A percentile compares a stretch with the other conserved stretches of the same genome.
Evolutionary conservation across 2,329 filamentous ascomycete genomes (phyloP).

Genomic region (Lasiodiplodia citricola): DNA sequence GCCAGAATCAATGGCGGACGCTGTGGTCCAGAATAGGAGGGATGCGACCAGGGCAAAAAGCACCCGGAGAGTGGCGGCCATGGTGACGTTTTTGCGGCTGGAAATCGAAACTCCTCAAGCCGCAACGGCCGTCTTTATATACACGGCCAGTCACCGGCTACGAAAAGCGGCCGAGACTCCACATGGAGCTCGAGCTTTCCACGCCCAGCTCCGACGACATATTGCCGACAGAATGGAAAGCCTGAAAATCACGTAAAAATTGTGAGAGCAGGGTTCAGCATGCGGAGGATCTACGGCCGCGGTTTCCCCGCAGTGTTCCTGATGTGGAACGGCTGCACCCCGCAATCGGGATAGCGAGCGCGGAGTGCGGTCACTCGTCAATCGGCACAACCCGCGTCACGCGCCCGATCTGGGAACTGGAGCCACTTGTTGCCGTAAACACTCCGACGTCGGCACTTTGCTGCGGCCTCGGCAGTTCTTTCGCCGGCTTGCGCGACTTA

Average conservation of each 20-base stretch:
- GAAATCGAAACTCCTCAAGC: not conserved
- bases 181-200: not conserved
- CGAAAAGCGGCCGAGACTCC: not conserved
- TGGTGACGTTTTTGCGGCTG: not conserved
- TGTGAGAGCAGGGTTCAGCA: not conserved
- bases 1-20: not conserved
- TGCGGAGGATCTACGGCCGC: not conserved
- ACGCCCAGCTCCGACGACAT: not conserved
- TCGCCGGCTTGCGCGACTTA: not conserved
- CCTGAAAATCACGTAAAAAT: not conserved
- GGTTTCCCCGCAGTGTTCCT: conserved; percentile 2
- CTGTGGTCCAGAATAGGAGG: not conserved
- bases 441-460: not conserved
- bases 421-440: not conserved
- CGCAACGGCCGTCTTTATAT: not conserved
- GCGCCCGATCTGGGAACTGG: not conserved
- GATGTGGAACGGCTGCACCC: not conserved
- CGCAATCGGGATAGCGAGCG: not conserved
- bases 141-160: not conserved
- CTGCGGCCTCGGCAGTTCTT: not conserved
- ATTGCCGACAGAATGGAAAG: not conserved
- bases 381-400: not conserved
- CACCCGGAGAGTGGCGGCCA: not conserved
- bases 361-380: not conserved
- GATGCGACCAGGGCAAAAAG: not conserved